Evolutionary conservation across 331 rosid genomes (phyloP).

Genomic region (Prunus yedoensis): DNA sequence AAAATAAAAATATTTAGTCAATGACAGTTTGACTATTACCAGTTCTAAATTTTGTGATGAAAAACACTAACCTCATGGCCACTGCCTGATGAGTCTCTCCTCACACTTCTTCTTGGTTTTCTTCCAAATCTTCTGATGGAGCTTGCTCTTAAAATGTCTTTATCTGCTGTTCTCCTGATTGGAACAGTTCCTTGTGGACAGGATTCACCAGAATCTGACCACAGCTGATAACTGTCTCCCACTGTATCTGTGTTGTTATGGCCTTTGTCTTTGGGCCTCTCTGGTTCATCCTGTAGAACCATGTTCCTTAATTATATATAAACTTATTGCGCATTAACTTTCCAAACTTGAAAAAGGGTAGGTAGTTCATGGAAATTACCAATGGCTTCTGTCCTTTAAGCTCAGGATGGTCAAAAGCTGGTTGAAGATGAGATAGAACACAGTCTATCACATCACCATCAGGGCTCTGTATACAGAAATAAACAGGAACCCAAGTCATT

Average conservation of each 20-base stretch:
- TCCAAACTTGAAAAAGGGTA: background rate
- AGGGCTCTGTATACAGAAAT: slow-evolving; percentile 66
- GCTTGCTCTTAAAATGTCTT: slow-evolving; percentile 79
- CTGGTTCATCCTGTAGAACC: slow-evolving; percentile 78
- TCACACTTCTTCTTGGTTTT: slow-evolving; percentile 52
- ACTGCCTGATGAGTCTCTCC: slow-evolving; percentile 79
- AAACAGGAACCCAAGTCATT: slow-evolving; percentile 15
- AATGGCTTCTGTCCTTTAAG: slow-evolving; percentile 69
- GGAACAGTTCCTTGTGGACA: slow-evolving; percentile 96
- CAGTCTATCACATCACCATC: slow-evolving; percentile 98
- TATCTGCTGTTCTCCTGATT: slow-evolving; percentile 67
- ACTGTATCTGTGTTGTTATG: slow-evolving; percentile 33
- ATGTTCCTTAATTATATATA: background rate
- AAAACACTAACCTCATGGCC: slow-evolving; percentile 83
- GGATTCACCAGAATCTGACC: slow-evolving; percentile 75
- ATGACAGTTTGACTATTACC: background rate
- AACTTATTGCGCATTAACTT: background rate
- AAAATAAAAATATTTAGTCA: background rate
- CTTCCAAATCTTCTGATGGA: slow-evolving; percentile 72
- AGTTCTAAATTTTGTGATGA: background rate
- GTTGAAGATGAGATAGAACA: slow-evolving; percentile 78
- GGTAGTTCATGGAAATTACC: slow-evolving; percentile 42
- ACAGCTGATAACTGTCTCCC: slow-evolving; percentile 60
- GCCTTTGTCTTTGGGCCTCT: slow-evolving; percentile 68
- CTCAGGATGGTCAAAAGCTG: slow-evolving; percentile 86